Conservation (phyloP, 2,329 filamentous ascomycete species). For the Colletotrichum sp. region DNA sequence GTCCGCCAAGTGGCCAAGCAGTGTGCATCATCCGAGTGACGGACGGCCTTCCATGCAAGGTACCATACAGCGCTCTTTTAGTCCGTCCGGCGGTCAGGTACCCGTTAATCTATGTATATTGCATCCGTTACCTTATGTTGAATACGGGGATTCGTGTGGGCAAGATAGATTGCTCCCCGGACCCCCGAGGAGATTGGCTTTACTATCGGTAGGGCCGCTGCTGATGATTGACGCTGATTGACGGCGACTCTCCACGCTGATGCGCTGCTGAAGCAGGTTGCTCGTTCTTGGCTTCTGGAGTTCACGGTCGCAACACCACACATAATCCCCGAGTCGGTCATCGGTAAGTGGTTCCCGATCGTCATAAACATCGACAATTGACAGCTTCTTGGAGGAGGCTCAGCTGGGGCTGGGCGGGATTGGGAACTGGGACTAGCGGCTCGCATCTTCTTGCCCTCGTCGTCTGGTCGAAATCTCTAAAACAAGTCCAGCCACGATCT, state of each 20-base stretch:
- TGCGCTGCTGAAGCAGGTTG: not conserved
- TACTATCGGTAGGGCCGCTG: slow-evolving; percentile 1
- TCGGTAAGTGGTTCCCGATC: slow-evolving; percentile 1
- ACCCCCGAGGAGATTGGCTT: not conserved
- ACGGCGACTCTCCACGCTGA: not conserved
- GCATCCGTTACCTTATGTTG: not conserved
- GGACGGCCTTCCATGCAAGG: not conserved
- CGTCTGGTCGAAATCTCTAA: not conserved
- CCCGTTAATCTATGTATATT: not conserved
- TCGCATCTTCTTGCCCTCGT: not conserved
- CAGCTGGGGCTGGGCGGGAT: not conserved
- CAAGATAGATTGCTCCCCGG: slow-evolving; percentile 2
- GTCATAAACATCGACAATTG: not conserved
- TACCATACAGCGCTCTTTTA: not conserved
- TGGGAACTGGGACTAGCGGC: not conserved
- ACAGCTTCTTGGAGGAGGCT: not conserved
- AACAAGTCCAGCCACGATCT: not conserved
- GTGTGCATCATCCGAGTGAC: not conserved
- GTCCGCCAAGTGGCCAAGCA: not conserved
- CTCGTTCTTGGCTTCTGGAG: not conserved
- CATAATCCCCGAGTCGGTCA: not conserved
- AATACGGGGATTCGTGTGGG: slow-evolving; percentile 1
- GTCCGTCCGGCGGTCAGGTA: slow-evolving; percentile 1
- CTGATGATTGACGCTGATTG: not conserved
- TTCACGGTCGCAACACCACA: not conserved